phyloP scores from a whole-genome alignment of 148 eudicot genomes.

The Rhododendron molle region DNA sequence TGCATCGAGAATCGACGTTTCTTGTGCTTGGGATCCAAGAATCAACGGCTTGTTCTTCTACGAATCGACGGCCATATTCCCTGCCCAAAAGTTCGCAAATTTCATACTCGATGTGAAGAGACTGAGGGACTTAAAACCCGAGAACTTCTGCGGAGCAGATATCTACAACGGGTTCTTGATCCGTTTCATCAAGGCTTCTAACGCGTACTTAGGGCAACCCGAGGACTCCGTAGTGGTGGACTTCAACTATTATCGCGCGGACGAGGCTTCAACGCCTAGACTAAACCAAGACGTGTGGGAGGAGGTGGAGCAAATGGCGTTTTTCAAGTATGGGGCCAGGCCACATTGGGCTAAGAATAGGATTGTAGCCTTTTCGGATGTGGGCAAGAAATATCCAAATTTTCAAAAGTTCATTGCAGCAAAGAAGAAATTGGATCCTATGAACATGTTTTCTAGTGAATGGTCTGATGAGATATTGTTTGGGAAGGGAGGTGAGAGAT shows the following conservation, averaged over 20 bases:
- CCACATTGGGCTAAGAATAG: slow-evolving; percentile 93
- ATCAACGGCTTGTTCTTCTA: slow-evolving; percentile 61
- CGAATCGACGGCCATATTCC: slow-evolving; percentile 64
- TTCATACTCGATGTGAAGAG: slow-evolving; percentile 59
- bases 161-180: slow-evolving; percentile 64
- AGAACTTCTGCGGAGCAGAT: slow-evolving; percentile 58
- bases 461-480: slow-evolving; percentile 64
- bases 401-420: slow-evolving; percentile 49
- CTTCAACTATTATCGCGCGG: slow-evolving; percentile 65
- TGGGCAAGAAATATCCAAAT: slow-evolving; percentile 38
- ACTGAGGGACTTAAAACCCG: slow-evolving; percentile 43
- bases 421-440: slow-evolving; percentile 48
- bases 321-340: slow-evolving; percentile 64
- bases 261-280: slow-evolving; percentile 48
- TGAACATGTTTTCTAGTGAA: slow-evolving; percentile 56
- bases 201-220: slow-evolving; percentile 49
- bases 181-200: slow-evolving; percentile 57
- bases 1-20: slow-evolving; percentile 10
- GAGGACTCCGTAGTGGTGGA: slow-evolving; percentile 64
- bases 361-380: slow-evolving; percentile 45
- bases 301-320: slow-evolving; percentile 84
- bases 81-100: slow-evolving; percentile 36
- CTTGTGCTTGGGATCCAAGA: slow-evolving; percentile 83
- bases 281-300: slow-evolving; percentile 59
- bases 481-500: slow-evolving; percentile 25